These are phyloP conservation scores for Boletus edulis DNA, from an alignment of 768 basidiomycete genomes.

Conservation along the genomic window DNA sequence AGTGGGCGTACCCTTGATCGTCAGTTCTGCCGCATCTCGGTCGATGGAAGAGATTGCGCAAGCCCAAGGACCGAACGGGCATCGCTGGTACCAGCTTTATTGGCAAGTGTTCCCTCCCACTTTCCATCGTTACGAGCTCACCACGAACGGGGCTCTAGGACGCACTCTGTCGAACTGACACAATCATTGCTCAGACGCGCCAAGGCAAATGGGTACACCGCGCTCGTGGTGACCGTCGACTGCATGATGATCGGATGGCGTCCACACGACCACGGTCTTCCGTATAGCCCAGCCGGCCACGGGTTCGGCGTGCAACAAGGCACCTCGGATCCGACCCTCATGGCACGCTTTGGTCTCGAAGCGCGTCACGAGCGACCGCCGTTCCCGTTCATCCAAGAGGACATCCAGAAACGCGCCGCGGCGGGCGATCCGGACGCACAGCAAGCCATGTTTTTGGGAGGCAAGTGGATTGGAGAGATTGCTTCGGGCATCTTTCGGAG, in stretches of 20 bases:
- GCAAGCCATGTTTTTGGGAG: constrained; percentile 31
- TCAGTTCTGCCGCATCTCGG: constrained; percentile 35
- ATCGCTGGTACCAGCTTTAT: constrained; percentile 52
- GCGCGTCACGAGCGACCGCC: constrained; percentile 27
- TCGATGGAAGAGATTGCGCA: constrained; percentile 49
- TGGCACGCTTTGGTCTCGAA: constrained; percentile 32
- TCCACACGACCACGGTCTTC: constrained; percentile 39
- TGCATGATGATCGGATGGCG: constrained; percentile 44
- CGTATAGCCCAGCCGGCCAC: constrained; percentile 38
- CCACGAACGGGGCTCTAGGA: constrained; percentile 27
- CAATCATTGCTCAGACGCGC: constrained; percentile 42
- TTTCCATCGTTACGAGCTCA: background rate
- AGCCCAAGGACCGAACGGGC: constrained; percentile 40
- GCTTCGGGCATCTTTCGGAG: constrained; percentile 39
- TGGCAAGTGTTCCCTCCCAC: constrained; percentile 25
- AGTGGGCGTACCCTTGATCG: constrained; percentile 42
- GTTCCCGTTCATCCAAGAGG: constrained; percentile 37
- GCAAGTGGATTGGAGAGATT: constrained; percentile 37
- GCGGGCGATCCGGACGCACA: constrained; percentile 33
- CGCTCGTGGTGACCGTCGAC: constrained; percentile 47
- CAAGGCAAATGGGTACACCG: constrained; percentile 39
- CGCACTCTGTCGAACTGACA: constrained; percentile 36
- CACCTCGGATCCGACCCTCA: constrained; percentile 47
- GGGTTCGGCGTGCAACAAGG: constrained; percentile 41
- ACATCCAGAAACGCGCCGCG: constrained; percentile 22